These are phyloP conservation scores for Sphaerosporella brunnea DNA, from an alignment of 495 filamentous ascomycete species.

Conservation along the genomic window DNA sequence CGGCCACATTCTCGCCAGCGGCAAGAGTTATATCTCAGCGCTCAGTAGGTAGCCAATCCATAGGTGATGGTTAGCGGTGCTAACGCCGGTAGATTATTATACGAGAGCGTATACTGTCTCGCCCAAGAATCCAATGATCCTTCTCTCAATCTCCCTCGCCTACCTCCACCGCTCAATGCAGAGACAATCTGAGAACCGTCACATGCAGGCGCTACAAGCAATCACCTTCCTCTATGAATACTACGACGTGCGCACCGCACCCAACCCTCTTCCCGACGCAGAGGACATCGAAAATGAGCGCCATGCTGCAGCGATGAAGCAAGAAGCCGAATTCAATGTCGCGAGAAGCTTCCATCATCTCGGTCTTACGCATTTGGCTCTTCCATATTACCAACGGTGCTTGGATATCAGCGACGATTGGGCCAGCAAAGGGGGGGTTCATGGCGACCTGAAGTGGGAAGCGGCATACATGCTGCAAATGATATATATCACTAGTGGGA, in stretches of 20 bases:
- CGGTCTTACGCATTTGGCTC: slow-evolving; percentile 54
- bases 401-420: slow-evolving; percentile 24
- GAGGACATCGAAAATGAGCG: neutral
- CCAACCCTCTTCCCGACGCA: neutral
- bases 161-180: slow-evolving; percentile 79
- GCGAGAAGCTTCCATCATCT: slow-evolving; percentile 65
- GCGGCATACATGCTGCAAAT: slow-evolving; percentile 60
- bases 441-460: slow-evolving; percentile 50
- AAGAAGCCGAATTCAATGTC: slow-evolving; percentile 84
- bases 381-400: slow-evolving; percentile 52
- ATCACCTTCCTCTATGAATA: slow-evolving; percentile 67
- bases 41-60: slow-evolving; percentile 36
- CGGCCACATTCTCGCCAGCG: slow-evolving; percentile 66
- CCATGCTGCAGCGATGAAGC: slow-evolving; percentile 17
- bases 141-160: slow-evolving; percentile 52
- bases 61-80: neutral
- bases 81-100: slow-evolving; percentile 48
- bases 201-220: slow-evolving; percentile 69
- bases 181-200: slow-evolving; percentile 71
- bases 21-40: slow-evolving; percentile 60
- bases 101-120: slow-evolving; percentile 68
- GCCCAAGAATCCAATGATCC: slow-evolving; percentile 55
- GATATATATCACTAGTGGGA: slow-evolving; percentile 46
- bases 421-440: slow-evolving; percentile 7
- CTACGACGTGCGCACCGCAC: slow-evolving; percentile 30